A percentile compares a stretch with the other conserved stretches of the same genome.
phyloP scores from a whole-genome alignment of 768 basidiomycete species.

The Astraeus odoratus region DNA sequence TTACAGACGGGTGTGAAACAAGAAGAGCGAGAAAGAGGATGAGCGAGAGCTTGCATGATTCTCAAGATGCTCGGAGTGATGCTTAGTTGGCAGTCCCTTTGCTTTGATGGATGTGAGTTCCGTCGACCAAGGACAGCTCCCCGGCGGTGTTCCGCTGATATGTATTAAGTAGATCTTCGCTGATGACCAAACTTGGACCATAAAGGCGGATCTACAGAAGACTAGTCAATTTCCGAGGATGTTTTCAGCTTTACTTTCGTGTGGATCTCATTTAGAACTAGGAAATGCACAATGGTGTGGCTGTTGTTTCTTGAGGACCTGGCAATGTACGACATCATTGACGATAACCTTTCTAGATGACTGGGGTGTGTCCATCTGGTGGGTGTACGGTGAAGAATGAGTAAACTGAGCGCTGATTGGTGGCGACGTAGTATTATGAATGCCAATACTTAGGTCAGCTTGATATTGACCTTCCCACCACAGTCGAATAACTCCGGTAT shows the following conservation, averaged over 20 bases:
- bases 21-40: too few relatives aligned
- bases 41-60: neutral
- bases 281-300: too few relatives aligned
- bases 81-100: constrained; percentile 20
- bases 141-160: constrained; percentile 7
- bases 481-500: too few relatives aligned
- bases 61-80: neutral
- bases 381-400: too few relatives aligned
- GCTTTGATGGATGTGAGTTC: constrained; percentile 32
- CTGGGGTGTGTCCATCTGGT: too few relatives aligned
- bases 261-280: constrained; percentile 20
- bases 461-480: too few relatives aligned
- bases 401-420: too few relatives aligned
- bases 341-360: neutral
- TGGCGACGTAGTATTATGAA: too few relatives aligned
- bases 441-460: too few relatives aligned
- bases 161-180: constrained; percentile 34
- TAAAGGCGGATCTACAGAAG: constrained; percentile 33
- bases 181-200: constrained; percentile 32
- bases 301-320: constrained; percentile 34
- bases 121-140: constrained; percentile 5
- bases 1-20: too few relatives aligned
- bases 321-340: constrained; percentile 36
- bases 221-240: constrained; percentile 36
- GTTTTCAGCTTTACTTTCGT: constrained; percentile 30